Base-by-base conservation (phyloP, 2,329 filamentous ascomycete species). In the Ascochyta clinopodiicola region DNA sequence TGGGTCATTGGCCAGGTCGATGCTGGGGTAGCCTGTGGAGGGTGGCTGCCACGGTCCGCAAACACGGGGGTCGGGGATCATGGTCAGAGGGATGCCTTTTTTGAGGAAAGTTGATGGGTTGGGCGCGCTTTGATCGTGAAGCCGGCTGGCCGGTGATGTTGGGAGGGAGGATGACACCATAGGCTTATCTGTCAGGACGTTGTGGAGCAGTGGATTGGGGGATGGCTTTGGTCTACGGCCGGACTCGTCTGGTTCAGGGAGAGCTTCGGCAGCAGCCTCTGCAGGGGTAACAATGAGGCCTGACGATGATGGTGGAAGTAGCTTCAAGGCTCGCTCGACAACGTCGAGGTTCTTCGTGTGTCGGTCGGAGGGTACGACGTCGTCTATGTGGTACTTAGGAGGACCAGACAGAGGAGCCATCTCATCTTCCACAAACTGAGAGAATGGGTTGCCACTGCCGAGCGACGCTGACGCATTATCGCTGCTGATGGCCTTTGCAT, bases 141-240 rank as follows among this genome's bases (percentile, higher is more conserved):
- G 67, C 2, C 64, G 58, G 13, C 57, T 61, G 34, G 63, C 50
- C 19, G 67, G 67, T 0, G 68, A 51, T 59, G 87, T 82, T 0
- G 95, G 95, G 0, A 99, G 81, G 0, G 95, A 99, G 1, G 95
- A 95, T 1, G 95, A 98, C 62, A 92, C 89, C 13, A 93, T 85
- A 0, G 95, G 94, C 69, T 96, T 96, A 77, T 99, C 95, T 2
- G 95, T 99, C 9, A 99, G 83, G 1, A 99, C 85, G 67, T 97
- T 98, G 76, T 99, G 92, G 40, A 99, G 95, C 1, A 99, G 80
- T 0, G 93, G 92, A 67, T 99, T 99, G 68, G 85, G 85, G 53
- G 86, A 84, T 75, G 83, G 78, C 73, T 83, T 81, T 13, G 46
- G n/a, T 34, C 32, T 22, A 15, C 36, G 43, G 22, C 52, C 46